Percentiles rank a stretch among this genome's conserved stretches.
Evolutionary conservation across 2,329 filamentous ascomycete genomes (phyloP).

Genomic region (Diaporthe ilicicola): DNA sequence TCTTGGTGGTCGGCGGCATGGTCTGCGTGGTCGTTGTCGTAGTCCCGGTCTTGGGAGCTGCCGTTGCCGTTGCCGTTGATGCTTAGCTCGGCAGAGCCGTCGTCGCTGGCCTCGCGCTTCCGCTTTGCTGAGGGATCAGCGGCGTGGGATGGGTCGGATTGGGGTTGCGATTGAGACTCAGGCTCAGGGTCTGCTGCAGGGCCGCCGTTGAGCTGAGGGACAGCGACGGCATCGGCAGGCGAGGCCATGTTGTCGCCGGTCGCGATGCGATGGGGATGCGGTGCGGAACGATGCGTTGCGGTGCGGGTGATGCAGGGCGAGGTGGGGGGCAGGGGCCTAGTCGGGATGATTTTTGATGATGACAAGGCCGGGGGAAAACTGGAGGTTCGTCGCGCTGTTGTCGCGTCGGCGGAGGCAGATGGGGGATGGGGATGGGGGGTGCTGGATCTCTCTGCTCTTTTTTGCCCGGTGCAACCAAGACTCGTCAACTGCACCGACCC

Average conservation of each 20-base stretch:
- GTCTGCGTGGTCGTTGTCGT: conserved; percentile 46
- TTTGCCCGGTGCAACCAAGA: conserved; percentile 19
- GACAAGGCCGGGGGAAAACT: conserved; percentile 29
- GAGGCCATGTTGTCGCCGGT: conserved; percentile 42
- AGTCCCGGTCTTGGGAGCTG: neutral
- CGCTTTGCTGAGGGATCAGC: conserved; percentile 55
- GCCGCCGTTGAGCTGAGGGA: conserved; percentile 45
- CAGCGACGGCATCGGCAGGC: conserved; percentile 39
- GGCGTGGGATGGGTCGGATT: conserved; percentile 41
- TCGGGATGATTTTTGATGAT: conserved; percentile 28
- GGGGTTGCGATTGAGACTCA: conserved; percentile 31
- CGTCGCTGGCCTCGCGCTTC: conserved; percentile 64
- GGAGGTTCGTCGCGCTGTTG: conserved; percentile 31
- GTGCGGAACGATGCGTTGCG: neutral
- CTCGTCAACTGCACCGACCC: conserved; percentile 15
- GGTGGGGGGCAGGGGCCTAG: conserved; percentile 25
- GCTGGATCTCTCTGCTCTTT: conserved; percentile 11
- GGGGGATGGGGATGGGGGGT: conserved; percentile 18
- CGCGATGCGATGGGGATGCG: conserved; percentile 23
- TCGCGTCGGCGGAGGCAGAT: conserved; percentile 30
- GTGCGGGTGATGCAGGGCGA: conserved; percentile 17
- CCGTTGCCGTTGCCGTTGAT: conserved; percentile 26
- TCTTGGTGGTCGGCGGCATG: conserved; percentile 26
- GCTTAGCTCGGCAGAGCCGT: conserved; percentile 38
- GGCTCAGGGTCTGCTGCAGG: conserved; percentile 38